Evolutionary conservation across 306 rosid genomes (phyloP).

Genomic region (Castanea sativa): DNA sequence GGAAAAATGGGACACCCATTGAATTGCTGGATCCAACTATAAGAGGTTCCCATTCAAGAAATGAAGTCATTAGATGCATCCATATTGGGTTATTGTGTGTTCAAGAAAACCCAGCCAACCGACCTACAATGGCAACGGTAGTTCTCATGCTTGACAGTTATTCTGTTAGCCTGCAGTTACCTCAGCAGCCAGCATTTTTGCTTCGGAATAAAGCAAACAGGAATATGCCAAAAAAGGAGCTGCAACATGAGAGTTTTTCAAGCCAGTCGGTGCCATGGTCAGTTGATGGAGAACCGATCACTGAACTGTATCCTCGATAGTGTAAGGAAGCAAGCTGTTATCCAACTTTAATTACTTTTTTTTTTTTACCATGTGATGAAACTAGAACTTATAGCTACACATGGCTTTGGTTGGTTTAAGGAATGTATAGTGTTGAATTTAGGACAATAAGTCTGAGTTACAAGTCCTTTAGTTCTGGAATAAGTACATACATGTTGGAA

Average conservation of each 20-base stretch:
- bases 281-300: not conserved
- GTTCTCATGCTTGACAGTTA: slow-evolving; percentile 16
- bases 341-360: too few relatives aligned
- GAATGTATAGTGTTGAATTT: too few relatives aligned
- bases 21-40: slow-evolving; percentile 21
- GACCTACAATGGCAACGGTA: slow-evolving; percentile 28
- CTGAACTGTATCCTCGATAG: not conserved
- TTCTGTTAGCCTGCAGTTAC: not conserved
- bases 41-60: not conserved
- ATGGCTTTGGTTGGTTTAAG: too few relatives aligned
- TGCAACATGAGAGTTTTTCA: too few relatives aligned
- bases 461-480: too few relatives aligned
- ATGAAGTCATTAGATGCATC: slow-evolving; percentile 17
- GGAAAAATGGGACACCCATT: slow-evolving; percentile 35
- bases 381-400: too few relatives aligned
- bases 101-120: slow-evolving; percentile 19
- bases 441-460: too few relatives aligned
- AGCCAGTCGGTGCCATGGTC: not conserved
- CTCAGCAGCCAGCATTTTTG: not conserved
- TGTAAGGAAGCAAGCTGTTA: too few relatives aligned
- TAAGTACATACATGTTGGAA: too few relatives aligned
- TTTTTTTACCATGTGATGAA: too few relatives aligned
- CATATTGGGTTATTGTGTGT: slow-evolving; percentile 34
- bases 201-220: not conserved
- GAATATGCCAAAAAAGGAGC: not conserved